phyloP scores from a whole-genome alignment of 2,329 filamentous ascomycete genomes.

The Pseudocercospora macadamiae region DNA sequence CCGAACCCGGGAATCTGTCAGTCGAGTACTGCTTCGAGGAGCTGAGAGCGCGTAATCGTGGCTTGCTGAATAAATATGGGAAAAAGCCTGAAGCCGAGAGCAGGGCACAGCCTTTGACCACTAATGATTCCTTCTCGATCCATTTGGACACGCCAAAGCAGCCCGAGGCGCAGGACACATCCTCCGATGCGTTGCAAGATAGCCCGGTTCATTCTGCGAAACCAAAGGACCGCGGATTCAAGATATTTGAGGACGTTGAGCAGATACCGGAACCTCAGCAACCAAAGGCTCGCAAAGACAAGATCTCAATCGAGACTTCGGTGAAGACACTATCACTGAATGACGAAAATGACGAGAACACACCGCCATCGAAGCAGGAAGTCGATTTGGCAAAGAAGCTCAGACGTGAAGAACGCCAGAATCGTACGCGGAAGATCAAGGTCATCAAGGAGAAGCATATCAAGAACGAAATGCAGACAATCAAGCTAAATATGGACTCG shows the following conservation, averaged over 20 bases:
- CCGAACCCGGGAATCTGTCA: slow-evolving; percentile 66
- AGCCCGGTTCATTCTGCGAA: slow-evolving; percentile 12
- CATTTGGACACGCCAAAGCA: slow-evolving; percentile 21
- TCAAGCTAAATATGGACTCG: slow-evolving; percentile 91
- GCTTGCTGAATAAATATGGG: slow-evolving; percentile 61
- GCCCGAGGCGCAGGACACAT: background rate
- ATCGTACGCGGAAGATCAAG: slow-evolving; percentile 65
- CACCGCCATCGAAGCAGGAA: slow-evolving; percentile 40
- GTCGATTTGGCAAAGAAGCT: slow-evolving; percentile 51
- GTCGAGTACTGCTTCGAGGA: slow-evolving; percentile 91
- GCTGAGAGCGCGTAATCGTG: slow-evolving; percentile 75
- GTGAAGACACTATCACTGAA: slow-evolving; percentile 39
- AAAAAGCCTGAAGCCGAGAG: slow-evolving; percentile 33
- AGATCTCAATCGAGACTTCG: slow-evolving; percentile 32
- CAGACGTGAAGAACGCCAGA: slow-evolving; percentile 53
- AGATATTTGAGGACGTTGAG: slow-evolving; percentile 39
- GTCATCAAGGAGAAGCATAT: slow-evolving; percentile 74
- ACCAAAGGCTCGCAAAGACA: slow-evolving; percentile 20
- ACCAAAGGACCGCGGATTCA: slow-evolving; percentile 37
- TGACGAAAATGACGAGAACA: slow-evolving; percentile 54
- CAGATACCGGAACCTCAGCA: slow-evolving; percentile 15
- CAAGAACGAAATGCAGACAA: slow-evolving; percentile 82
- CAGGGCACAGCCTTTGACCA: slow-evolving; percentile 7
- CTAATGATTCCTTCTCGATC: slow-evolving; percentile 26
- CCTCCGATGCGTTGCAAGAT: background rate